A percentile compares a stretch with the other conserved stretches of the same genome.
phyloP scores from a whole-genome alignment of 768 basidiomycete genomes.

The Tephrocybe sp. region DNA sequence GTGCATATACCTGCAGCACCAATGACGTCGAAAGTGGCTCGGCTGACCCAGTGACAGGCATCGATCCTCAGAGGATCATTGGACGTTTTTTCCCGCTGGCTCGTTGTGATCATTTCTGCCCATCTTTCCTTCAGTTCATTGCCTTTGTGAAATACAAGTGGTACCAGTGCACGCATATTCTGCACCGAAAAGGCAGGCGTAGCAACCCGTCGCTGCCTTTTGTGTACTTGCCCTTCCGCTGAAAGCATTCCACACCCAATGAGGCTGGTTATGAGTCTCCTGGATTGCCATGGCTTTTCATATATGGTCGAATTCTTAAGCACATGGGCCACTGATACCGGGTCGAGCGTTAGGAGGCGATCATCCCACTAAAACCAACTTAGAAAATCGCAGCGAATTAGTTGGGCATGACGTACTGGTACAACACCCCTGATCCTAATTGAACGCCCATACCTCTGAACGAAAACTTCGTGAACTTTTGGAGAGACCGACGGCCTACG shows the following conservation, averaged over 20 bases:
- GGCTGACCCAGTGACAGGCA: conserved; percentile 77
- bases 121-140: conserved; percentile 60
- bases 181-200: conserved; percentile 82
- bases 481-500: conserved; percentile 58
- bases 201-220: conserved; percentile 74
- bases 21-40: conserved; percentile 89
- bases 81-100: conserved; percentile 25
- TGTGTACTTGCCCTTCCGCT: conserved; percentile 77
- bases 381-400: background rate
- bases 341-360: conserved; percentile 81
- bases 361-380: conserved; percentile 62
- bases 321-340: conserved; percentile 70
- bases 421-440: conserved; percentile 68
- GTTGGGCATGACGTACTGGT: conserved; percentile 51
- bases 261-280: conserved; percentile 69
- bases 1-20: conserved; percentile 70
- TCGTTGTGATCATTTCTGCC: conserved; percentile 42
- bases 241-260: conserved; percentile 85
- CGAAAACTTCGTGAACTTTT: conserved; percentile 50
- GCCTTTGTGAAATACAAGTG: conserved; percentile 72
- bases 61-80: conserved; percentile 51
- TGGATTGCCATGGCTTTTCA: conserved; percentile 83
- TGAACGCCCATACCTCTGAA: conserved; percentile 64
- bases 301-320: conserved; percentile 71
- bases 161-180: conserved; percentile 69